Evolutionary conservation across 345 rosid genomes (phyloP).

Genomic region (Salix purpurea): DNA sequence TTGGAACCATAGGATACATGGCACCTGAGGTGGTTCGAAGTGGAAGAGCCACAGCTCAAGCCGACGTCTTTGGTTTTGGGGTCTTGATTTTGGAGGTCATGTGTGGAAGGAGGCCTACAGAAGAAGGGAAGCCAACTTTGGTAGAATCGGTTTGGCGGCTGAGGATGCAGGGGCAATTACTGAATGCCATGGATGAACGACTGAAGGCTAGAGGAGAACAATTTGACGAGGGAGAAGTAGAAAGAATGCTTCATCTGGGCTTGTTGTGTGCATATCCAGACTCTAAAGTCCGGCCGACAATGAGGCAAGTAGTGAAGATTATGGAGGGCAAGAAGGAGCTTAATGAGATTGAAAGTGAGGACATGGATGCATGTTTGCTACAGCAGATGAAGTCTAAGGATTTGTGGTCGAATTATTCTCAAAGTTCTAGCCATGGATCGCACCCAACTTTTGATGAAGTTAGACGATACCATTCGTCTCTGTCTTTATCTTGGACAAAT

Average conservation of each 20-base stretch:
- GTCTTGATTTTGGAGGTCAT: constrained; percentile 47
- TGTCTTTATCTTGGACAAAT: constrained; percentile 42
- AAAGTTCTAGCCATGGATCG: constrained; percentile 12
- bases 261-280: constrained; percentile 61
- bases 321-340: constrained; percentile 48
- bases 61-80: constrained; percentile 53
- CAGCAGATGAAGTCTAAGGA: constrained; percentile 28
- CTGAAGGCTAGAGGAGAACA: constrained; percentile 28
- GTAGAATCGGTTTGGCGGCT: constrained; percentile 41
- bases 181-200: constrained; percentile 45
- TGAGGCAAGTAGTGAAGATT: constrained; percentile 72
- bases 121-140: constrained; percentile 41
- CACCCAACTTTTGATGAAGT: constrained; percentile 55
- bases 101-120: constrained; percentile 54
- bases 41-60: constrained; percentile 43
- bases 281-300: constrained; percentile 47
- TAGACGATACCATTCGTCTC: constrained; percentile 30
- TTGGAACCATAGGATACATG: constrained; percentile 69
- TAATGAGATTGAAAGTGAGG: constrained; percentile 43
- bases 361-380: constrained; percentile 49
- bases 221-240: constrained; percentile 39
- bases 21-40: constrained; percentile 60
- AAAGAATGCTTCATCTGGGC: constrained; percentile 56
- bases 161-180: constrained; percentile 39
- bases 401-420: constrained; percentile 32